Conservation (phyloP, 805 yeast species). For the Cyberlindnera bimundalis region DNA sequence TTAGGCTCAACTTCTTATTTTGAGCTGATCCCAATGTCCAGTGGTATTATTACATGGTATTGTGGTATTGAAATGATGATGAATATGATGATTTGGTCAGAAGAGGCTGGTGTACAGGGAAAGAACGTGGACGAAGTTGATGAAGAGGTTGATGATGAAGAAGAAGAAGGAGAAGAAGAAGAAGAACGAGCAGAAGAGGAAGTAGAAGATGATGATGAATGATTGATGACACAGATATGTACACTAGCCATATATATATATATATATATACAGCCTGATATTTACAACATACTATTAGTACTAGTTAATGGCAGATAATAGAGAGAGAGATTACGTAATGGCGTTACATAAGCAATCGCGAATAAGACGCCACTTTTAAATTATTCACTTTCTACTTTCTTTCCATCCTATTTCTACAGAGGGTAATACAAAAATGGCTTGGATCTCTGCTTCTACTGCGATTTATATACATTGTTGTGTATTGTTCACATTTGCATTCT, state of each 20-base stretch:
- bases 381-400: too few relatives aligned
- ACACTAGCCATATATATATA: too few relatives aligned
- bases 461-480: constrained; percentile 45
- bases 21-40: background rate
- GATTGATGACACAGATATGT: too few relatives aligned
- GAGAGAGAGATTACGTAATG: too few relatives aligned
- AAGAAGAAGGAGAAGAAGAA: background rate
- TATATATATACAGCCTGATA: too few relatives aligned
- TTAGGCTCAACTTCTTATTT: constrained; percentile 5
- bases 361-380: background rate
- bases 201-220: too few relatives aligned
- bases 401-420: too few relatives aligned
- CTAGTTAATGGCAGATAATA: too few relatives aligned
- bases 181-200: background rate
- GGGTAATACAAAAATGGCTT: constrained; percentile 49
- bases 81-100: constrained; percentile 5
- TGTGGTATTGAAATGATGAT: constrained; percentile 4
- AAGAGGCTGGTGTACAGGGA: background rate
- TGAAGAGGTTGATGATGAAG: constrained; percentile 1
- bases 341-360: too few relatives aligned
- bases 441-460: constrained; percentile 47
- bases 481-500: constrained; percentile 42
- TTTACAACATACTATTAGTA: too few relatives aligned
- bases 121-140: background rate
- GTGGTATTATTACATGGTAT: background rate